Evolutionary conservation across 148 eudicot species (phyloP).

Genomic region (Mesembryanthemum crystallinum): DNA sequence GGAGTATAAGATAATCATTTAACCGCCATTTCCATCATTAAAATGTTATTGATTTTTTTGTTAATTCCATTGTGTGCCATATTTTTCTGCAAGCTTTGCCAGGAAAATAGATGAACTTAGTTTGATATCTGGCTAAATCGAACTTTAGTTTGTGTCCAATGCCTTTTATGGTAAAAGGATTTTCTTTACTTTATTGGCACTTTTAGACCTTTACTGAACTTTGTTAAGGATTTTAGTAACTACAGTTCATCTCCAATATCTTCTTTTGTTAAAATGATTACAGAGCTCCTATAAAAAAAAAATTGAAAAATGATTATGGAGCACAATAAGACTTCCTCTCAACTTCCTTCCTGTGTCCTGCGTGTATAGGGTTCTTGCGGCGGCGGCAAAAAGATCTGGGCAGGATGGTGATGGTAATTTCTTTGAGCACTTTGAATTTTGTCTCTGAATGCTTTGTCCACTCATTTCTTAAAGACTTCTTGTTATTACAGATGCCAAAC

Average conservation of each 20-base stretch:
- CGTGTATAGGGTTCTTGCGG: constrained; percentile 73
- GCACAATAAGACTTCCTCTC: not conserved
- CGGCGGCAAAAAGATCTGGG: constrained; percentile 76
- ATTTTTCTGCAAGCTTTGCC: not conserved
- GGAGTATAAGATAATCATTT: too few species aligned
- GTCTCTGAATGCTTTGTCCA: constrained; percentile 2
- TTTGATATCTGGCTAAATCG: not conserved
- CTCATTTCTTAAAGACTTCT: constrained; percentile 8
- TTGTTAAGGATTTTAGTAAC: not conserved
- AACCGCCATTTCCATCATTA: too few species aligned
- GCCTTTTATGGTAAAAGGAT: not conserved
- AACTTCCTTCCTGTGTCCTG: not conserved
- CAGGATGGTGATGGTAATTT: constrained; percentile 55
- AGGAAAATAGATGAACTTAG: not conserved
- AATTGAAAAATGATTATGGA: not conserved
- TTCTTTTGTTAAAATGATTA: not conserved
- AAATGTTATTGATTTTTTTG: too few species aligned
- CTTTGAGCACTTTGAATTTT: not conserved
- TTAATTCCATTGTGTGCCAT: too few species aligned
- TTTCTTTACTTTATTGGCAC: not conserved
- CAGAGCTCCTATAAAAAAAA: too few species aligned
- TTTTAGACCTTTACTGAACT: not conserved
- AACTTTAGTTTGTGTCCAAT: not conserved
- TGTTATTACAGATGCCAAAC: constrained; percentile 48
- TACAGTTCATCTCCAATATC: not conserved